phyloP scores from a whole-genome alignment of 345 rosid genomes.

The Lumnitzera littorea region DNA sequence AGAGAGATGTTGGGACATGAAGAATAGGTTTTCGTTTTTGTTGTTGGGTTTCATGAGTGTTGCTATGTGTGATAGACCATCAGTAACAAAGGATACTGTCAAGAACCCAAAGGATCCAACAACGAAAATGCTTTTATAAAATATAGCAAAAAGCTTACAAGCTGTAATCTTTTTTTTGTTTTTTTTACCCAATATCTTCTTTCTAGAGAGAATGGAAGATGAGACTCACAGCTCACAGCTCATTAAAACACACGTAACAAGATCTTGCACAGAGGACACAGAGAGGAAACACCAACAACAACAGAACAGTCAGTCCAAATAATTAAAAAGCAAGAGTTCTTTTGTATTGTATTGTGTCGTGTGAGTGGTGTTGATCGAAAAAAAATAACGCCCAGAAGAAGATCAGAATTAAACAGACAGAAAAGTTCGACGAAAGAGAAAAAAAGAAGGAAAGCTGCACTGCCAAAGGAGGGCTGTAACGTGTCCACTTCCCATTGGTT shows the following conservation, averaged over 20 bases:
- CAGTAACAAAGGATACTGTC: not conserved
- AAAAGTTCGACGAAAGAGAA: not conserved
- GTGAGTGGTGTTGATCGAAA: not conserved
- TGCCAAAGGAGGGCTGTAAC: slow-evolving; percentile 13
- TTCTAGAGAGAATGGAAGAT: too few species aligned
- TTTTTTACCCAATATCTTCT: too few species aligned
- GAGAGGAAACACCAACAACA: too few species aligned
- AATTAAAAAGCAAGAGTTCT: too few species aligned
- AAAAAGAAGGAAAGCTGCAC: not conserved
- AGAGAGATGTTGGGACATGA: too few species aligned
- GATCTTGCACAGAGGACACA: too few species aligned
- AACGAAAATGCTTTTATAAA: not conserved
- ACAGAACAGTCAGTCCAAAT: too few species aligned
- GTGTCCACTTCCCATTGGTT: slow-evolving; percentile 6
- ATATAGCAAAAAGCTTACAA: not conserved
- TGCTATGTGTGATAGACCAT: too few species aligned
- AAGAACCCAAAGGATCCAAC: slow-evolving; percentile 8
- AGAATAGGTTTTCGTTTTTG: too few species aligned
- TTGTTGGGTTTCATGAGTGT: too few species aligned
- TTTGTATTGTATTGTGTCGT: not conserved
- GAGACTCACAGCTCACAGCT: too few species aligned
- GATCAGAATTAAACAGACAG: not conserved
- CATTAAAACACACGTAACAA: too few species aligned
- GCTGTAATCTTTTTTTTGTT: not conserved
- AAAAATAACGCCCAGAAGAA: not conserved